Evolutionary conservation across 345 rosid genomes (phyloP).

Genomic region (Rhizophora apiculata): DNA sequence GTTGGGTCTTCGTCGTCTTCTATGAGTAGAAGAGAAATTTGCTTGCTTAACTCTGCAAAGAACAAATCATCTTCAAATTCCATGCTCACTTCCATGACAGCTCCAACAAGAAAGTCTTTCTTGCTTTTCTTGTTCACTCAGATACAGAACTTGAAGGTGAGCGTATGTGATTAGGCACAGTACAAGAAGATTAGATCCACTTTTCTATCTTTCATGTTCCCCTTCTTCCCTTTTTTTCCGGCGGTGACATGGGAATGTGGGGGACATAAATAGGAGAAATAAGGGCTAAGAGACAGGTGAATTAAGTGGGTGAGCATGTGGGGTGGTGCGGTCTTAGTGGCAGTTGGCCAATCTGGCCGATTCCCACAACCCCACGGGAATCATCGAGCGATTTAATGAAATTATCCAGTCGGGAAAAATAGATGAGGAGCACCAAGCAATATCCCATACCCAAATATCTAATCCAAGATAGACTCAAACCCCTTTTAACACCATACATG

Average conservation of each 20-base stretch:
- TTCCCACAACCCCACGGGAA: slow-evolving; percentile 35
- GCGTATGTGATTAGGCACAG: neutral
- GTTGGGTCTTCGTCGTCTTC: slow-evolving; percentile 72
- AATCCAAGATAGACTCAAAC: slow-evolving; percentile 31
- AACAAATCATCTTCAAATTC: slow-evolving; percentile 85
- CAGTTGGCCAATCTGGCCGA: slow-evolving; percentile 51
- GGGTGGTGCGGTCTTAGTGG: slow-evolving; percentile 38
- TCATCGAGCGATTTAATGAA: slow-evolving; percentile 36
- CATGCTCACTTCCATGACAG: slow-evolving; percentile 44
- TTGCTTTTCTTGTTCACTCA: neutral
- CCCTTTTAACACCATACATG: slow-evolving; percentile 26
- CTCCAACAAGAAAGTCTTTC: neutral
- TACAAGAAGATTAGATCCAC: neutral
- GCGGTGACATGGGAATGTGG: slow-evolving; percentile 14
- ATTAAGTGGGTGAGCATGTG: slow-evolving; percentile 39
- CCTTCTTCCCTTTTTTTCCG: neutral
- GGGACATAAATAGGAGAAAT: slow-evolving; percentile 33
- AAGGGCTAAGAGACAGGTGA: slow-evolving; percentile 1
- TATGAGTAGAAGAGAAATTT: slow-evolving; percentile 85
- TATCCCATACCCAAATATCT: slow-evolving; percentile 39
- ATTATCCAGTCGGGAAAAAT: slow-evolving; percentile 38
- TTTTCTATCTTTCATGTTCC: neutral
- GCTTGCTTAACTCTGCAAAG: slow-evolving; percentile 90
- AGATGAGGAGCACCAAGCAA: slow-evolving; percentile 29
- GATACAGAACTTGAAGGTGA: neutral